A percentile compares a stretch with the other conserved stretches of the same genome.
These are phyloP conservation scores for Phytopythium helicoides DNA, from an alignment of 352 stramenopile species.

Conservation along the genomic window DNA sequence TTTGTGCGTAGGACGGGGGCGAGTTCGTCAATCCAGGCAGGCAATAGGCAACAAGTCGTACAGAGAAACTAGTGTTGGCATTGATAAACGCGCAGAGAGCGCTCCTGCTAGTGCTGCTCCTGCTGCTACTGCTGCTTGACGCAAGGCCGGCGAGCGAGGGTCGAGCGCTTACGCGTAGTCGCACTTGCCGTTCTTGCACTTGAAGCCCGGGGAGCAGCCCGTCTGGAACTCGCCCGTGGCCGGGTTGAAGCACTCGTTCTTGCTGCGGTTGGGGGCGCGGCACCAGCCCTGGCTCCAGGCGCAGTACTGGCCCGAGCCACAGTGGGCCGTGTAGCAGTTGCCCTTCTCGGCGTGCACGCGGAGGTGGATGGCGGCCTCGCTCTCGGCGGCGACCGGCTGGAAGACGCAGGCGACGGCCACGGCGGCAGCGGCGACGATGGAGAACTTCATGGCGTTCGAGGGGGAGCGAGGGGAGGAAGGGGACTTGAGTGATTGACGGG, in stretches of 20 bases:
- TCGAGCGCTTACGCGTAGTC: conserved; percentile 19
- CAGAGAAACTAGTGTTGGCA: no score
- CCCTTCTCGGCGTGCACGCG: conserved; percentile 18
- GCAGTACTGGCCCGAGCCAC: conserved; percentile 19
- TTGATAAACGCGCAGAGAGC: no score
- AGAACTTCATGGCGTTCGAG: conserved; percentile 27
- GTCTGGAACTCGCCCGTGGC: conserved; percentile 19
- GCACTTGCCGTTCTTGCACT: conserved; percentile 30
- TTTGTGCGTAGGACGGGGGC: no score
- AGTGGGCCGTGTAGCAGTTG: conserved; percentile 21
- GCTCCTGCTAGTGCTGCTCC: no score
- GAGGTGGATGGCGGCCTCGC: conserved; percentile 18
- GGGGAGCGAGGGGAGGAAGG: not conserved
- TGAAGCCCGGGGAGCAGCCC: conserved; percentile 23
- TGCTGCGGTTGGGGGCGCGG: conserved; percentile 2
- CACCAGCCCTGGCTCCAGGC: conserved; percentile 14
- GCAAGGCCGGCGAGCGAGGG: not conserved
- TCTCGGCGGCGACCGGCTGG: conserved; percentile 10
- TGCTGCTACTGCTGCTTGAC: no score
- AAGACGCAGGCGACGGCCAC: conserved; percentile 17
- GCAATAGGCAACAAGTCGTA: no score
- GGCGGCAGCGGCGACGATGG: conserved; percentile 17
- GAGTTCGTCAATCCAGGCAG: no score
- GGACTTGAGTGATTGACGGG: no score
- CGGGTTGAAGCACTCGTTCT: conserved; percentile 28